A percentile compares a stretch with the other conserved stretches of the same genome.
Evolutionary conservation across 345 rosid species (phyloP).

Genomic region (Melaleuca quinquenervia): DNA sequence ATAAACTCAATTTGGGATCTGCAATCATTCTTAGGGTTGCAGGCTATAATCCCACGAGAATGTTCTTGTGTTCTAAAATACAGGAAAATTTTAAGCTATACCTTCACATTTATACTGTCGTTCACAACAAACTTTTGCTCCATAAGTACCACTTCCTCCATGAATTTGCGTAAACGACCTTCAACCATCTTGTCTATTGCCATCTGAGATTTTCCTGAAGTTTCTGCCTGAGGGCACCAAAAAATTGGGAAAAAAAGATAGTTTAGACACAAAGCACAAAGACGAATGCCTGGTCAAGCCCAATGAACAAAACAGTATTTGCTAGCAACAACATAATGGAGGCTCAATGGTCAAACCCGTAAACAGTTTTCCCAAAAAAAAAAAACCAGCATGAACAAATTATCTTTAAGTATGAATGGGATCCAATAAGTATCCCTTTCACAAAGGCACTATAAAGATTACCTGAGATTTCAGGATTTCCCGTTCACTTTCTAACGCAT

Average conservation of each 20-base stretch:
- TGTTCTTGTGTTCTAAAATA: background rate
- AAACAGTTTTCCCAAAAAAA: background rate
- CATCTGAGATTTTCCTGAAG: slow-evolving; percentile 66
- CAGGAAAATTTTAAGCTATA: slow-evolving; percentile 2
- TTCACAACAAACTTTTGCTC: slow-evolving; percentile 84
- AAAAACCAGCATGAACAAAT: background rate
- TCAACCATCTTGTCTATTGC: slow-evolving; percentile 92
- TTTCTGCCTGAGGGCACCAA: slow-evolving; percentile 63
- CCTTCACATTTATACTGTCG: slow-evolving; percentile 66
- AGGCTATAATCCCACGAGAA: background rate
- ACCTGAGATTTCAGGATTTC: slow-evolving; percentile 95
- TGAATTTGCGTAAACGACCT: slow-evolving; percentile 90
- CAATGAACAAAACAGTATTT: background rate
- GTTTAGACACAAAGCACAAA: background rate
- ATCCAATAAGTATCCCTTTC: background rate
- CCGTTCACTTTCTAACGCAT: slow-evolving; percentile 72
- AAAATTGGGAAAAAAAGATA: background rate
- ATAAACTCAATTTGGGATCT: background rate
- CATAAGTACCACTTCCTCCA: slow-evolving; percentile 82
- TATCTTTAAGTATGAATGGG: background rate
- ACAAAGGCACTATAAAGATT: background rate
- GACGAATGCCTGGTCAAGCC: background rate
- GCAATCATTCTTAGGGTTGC: background rate
- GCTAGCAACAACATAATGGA: too few relatives aligned
- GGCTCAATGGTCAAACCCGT: background rate